Evolutionary conservation across 2,329 filamentous ascomycete genomes (phyloP), one percentile per base, ranked within the genome.

Genomic region (Aspergillus sp.): DNA sequence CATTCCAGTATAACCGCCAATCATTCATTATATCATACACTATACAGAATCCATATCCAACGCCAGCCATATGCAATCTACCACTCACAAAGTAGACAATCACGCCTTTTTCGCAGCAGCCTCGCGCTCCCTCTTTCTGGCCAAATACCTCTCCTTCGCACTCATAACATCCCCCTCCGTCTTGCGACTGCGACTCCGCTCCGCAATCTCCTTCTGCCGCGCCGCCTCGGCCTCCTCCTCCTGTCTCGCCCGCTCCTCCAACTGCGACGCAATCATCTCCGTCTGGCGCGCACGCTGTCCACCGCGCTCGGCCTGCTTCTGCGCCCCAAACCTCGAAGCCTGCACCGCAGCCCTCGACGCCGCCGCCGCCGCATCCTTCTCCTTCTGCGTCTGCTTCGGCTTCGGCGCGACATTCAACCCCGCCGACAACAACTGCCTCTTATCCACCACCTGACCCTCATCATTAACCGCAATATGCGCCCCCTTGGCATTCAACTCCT

Each of bases 361-460:
- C 25, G 66, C 9, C 53, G 64, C 57, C 21, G 63, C 60, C 5
- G 63, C 65, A 51, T 58, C 58, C n/a, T 66, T 53, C 15, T 65
- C 55, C n/a, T 65, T 60, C 8, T 65, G 39, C 21, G 59, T 38
- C 15, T 8, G 50, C 66, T 84, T 85, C 4, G 81, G 80, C 61
- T 85, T 86, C 2, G 81, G 78, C 1, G 82, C 82, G 39, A 88
- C 80, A 66, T 89, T 89, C 52, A 89, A 73, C 19, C 87, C 87
- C 3, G 86, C 87, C 30, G 79, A 79, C 8, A 89, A 80, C 2
- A 89, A 74, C 67, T 89, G 85, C 6, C 86, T 79, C 72, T 88
- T 88, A 67, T 89, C 87, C 30, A 85, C 83, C 8, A 89, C 81
- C 64, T 88, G 82, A 2, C 87, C 87, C 45, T 89, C 87, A 39